Conservation (phyloP, 2,329 filamentous ascomycete genomes). For the Immersiporthe knoxdaviesiana region DNA sequence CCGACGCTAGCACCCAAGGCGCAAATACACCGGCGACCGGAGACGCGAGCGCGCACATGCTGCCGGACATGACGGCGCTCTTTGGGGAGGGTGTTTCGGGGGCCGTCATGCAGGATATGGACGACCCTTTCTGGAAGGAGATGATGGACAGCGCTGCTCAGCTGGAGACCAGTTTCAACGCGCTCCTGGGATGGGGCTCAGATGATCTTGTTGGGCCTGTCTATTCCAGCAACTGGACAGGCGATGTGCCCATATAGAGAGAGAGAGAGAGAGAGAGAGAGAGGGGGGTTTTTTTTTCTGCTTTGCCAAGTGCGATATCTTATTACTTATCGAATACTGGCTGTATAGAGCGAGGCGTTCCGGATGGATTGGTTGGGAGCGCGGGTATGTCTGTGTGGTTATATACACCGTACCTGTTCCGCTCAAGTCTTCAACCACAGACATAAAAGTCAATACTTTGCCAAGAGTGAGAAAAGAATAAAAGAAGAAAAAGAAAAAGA, state of each 20-base stretch:
- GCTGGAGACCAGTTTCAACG: slow-evolving; percentile 22
- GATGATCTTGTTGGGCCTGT: slow-evolving; percentile 3
- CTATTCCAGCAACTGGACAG: slow-evolving; percentile 1
- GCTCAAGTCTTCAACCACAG: background rate
- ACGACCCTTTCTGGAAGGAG: slow-evolving; percentile 26
- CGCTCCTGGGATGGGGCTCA: slow-evolving; percentile 22
- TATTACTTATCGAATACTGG: background rate
- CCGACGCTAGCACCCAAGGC: background rate
- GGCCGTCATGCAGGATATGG: slow-evolving; percentile 15
- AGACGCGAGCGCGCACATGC: background rate
- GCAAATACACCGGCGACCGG: background rate
- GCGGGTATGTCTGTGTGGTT: too few species aligned
- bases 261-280: too few species aligned
- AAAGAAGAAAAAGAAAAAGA: too few species aligned
- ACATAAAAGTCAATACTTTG: background rate
- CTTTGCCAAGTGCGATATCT: too few species aligned
- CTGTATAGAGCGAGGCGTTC: background rate
- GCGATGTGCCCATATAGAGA: background rate
- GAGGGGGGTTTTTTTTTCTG: too few species aligned
- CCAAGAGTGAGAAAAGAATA: too few species aligned
- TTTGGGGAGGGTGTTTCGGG: background rate
- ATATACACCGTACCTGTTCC: too few species aligned
- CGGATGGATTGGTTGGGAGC: too few species aligned
- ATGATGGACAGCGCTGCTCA: slow-evolving; percentile 14
- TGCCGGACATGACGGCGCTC: background rate